Base-by-base conservation (phyloP, 139 green algal species). In the Microglena sp. region DNA sequence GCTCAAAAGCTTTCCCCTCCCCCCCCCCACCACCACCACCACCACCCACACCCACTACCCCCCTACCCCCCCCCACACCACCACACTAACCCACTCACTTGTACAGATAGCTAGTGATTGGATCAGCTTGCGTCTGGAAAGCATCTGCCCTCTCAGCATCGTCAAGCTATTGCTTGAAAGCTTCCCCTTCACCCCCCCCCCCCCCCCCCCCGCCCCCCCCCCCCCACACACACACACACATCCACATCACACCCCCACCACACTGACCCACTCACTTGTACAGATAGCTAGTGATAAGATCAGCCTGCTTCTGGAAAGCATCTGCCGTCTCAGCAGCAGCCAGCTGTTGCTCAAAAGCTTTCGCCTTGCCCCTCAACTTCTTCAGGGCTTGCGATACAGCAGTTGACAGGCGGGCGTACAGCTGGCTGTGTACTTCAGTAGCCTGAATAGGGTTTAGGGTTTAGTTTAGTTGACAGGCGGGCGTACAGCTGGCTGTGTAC, bases 21-120 rank as follows among this genome's bases (percentile, higher is more conserved):
- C 53, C 56, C 6, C 62, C 45, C 4, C n/a, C n/a, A n/a, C n/a
- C n/a, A n/a, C n/a, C n/a, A n/a, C n/a, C n/a, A n/a, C n/a, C n/a
- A n/a, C n/a, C n/a, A n/a, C n/a, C n/a, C n/a, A n/a, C n/a, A 18
- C 24, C 15, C 24, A 18, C 24, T n/a, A 59, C 50, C 24, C 15
- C 15, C 50, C 24, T 6, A 59, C 50, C 24, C 50, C 7, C 22
- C 15, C 24, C 15, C 15, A 59, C 50, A 59, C 50, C 26, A 24
- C 21, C 50, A 26, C 50, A 59, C 21, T 6, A 18, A 59, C 28
- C 6, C 11, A 18, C 50, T 6, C 36, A 66, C 11, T 21, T 21
- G 79, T 92, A 85, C 21, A 92, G 3, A 70, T 95, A 93, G 50
- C 83, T 81, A 45, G 88, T 88, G 53, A 94, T 76, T 29, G 94